These are phyloP conservation scores for Rauvolfia tetraphylla DNA, from an alignment of 257 asterid genomes.

Conservation along the genomic window DNA sequence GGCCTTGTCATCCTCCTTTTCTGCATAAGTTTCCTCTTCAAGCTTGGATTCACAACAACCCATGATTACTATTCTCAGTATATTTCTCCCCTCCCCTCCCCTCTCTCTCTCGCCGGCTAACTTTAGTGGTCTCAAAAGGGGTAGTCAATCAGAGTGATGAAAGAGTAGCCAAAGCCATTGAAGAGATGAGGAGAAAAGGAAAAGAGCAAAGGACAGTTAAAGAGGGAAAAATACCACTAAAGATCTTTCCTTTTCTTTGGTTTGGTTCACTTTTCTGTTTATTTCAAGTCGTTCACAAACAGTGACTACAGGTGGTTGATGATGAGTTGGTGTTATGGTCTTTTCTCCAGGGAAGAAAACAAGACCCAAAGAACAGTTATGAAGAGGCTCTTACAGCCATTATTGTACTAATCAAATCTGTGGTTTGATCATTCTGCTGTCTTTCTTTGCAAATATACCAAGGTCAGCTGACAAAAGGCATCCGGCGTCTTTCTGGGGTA, in stretches of 20 bases:
- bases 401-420: constrained; percentile 1
- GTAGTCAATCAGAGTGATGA: neutral
- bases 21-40: constrained; percentile 40
- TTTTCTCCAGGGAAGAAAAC: neutral
- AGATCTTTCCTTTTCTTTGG: neutral
- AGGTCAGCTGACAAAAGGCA: neutral
- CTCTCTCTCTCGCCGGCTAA: neutral
- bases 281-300: constrained; percentile 2
- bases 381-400: neutral
- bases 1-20: constrained; percentile 31
- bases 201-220: neutral
- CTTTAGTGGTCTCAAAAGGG: neutral
- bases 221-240: neutral
- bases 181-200: neutral
- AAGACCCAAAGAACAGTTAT: neutral
- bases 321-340: neutral
- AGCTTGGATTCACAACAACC: constrained; percentile 52
- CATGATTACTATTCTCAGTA: constrained; percentile 31
- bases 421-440: neutral
- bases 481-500: neutral
- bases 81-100: constrained; percentile 12
- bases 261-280: neutral
- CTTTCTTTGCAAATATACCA: neutral
- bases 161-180: neutral
- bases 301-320: neutral